Percentiles rank a stretch among this genome's conserved stretches.
phyloP scores from a whole-genome alignment of 768 basidiomycete species.

The Trametes gibbosa region DNA sequence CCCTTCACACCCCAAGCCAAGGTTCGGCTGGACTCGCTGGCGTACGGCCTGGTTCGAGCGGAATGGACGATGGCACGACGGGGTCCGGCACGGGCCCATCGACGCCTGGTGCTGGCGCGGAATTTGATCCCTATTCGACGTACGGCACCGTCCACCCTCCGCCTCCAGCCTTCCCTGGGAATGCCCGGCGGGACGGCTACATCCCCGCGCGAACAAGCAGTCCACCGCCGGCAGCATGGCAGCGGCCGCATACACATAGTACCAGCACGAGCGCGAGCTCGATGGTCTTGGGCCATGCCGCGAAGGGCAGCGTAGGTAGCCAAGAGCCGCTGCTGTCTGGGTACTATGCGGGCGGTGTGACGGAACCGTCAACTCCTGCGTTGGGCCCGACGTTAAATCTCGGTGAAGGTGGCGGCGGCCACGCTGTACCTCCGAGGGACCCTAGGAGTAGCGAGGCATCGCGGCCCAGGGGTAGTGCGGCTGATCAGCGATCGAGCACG shows the following conservation, averaged over 20 bases:
- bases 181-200: conserved; percentile 37
- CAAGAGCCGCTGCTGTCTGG: conserved; percentile 56
- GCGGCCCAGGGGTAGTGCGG: background rate
- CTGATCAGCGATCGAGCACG: conserved; percentile 2
- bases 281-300: conserved; percentile 38
- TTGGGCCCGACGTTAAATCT: conserved; percentile 15
- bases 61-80: conserved; percentile 36
- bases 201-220: conserved; percentile 45
- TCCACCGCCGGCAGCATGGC: conserved; percentile 38
- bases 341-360: conserved; percentile 13
- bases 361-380: conserved; percentile 21
- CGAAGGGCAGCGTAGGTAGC: conserved; percentile 53
- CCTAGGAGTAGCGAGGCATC: conserved; percentile 5
- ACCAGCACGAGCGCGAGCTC: conserved; percentile 25
- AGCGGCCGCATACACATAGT: conserved; percentile 25
- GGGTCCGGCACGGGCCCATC: conserved; percentile 17
- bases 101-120: conserved; percentile 15
- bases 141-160: conserved; percentile 29
- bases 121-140: conserved; percentile 56
- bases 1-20: conserved; percentile 15
- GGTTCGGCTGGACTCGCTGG: conserved; percentile 7
- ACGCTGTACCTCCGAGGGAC: conserved; percentile 4
- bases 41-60: conserved; percentile 19
- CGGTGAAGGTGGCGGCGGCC: background rate
- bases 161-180: conserved; percentile 13